These are phyloP conservation scores for Biscutella auriculata DNA, from an alignment of 441 rosid genomes.

Conservation along the genomic window DNA sequence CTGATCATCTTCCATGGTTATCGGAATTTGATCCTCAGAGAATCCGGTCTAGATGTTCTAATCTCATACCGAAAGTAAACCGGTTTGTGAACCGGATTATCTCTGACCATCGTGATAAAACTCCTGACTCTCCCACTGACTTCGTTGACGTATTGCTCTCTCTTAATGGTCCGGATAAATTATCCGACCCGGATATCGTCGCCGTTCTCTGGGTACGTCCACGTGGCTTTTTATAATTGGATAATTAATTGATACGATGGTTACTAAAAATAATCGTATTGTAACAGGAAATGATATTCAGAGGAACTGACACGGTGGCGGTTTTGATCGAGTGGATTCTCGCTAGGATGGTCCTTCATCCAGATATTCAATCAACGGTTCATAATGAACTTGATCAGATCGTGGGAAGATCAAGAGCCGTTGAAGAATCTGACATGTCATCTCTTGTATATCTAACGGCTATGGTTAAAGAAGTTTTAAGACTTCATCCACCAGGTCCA, in stretches of 20 bases:
- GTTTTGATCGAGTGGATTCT: constrained; percentile 59
- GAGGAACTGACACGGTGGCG: constrained; percentile 63
- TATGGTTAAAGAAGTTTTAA: constrained; percentile 47
- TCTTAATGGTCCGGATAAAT: constrained; percentile 44
- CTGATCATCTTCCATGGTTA: constrained; percentile 72
- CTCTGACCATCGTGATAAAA: constrained; percentile 35
- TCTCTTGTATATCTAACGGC: constrained; percentile 35
- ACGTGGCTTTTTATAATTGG: neutral
- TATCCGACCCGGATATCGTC: constrained; percentile 56
- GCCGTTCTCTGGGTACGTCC: constrained; percentile 84
- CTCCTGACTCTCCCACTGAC: constrained; percentile 28
- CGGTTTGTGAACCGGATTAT: constrained; percentile 51
- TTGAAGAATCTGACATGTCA: constrained; percentile 30
- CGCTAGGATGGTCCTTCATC: constrained; percentile 55
- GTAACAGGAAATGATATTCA: constrained; percentile 51
- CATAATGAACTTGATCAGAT: constrained; percentile 41
- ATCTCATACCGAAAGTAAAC: constrained; percentile 66
- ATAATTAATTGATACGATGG: neutral
- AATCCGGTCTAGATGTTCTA: constrained; percentile 55
- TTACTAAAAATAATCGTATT: neutral
- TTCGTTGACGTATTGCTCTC: constrained; percentile 71
- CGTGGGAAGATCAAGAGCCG: constrained; percentile 39
- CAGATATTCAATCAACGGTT: constrained; percentile 37
- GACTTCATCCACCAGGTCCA: constrained; percentile 68
- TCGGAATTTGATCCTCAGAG: constrained; percentile 60